These are phyloP conservation scores for Niveomyces coronatus DNA, from an alignment of 2,329 filamentous ascomycete species.

Conservation along the genomic window DNA sequence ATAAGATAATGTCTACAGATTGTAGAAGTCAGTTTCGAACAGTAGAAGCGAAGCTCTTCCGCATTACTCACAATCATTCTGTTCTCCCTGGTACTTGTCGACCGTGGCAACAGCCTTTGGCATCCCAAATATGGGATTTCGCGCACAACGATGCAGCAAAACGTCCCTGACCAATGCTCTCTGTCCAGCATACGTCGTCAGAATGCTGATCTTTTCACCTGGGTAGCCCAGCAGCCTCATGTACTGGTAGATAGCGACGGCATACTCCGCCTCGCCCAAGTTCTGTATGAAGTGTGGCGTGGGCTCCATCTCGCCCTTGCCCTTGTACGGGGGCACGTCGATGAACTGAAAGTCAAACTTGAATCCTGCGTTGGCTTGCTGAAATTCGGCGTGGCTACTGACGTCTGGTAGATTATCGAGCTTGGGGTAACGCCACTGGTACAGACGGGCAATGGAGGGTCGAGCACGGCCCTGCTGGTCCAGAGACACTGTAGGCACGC, in stretches of 20 bases:
- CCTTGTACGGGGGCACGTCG: constrained; percentile 88
- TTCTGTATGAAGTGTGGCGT: constrained; percentile 95
- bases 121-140: constrained; percentile 75
- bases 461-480: constrained; percentile 91
- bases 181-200: constrained; percentile 91
- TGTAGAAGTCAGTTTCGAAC: constrained; percentile 15
- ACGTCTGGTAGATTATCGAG: constrained; percentile 73
- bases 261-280: constrained; percentile 91
- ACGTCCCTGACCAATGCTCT: constrained; percentile 82
- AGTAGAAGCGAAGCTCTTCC: background rate
- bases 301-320: constrained; percentile 77
- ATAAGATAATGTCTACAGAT: constrained; percentile 73
- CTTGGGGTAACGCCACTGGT: constrained; percentile 83
- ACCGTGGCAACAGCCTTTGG: constrained; percentile 88
- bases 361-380: constrained; percentile 81
- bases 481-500: constrained; percentile 81
- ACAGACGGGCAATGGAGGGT: constrained; percentile 76
- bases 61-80: constrained; percentile 79
- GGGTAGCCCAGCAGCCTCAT: constrained; percentile 95
- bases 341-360: constrained; percentile 95
- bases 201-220: constrained; percentile 69
- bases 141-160: constrained; percentile 69
- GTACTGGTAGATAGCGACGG: constrained; percentile 90
- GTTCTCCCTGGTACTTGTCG: constrained; percentile 98
- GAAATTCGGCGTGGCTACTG: constrained; percentile 58